Conservation (phyloP, 495 filamentous ascomycete species). For the Xylaria acuta region DNA sequence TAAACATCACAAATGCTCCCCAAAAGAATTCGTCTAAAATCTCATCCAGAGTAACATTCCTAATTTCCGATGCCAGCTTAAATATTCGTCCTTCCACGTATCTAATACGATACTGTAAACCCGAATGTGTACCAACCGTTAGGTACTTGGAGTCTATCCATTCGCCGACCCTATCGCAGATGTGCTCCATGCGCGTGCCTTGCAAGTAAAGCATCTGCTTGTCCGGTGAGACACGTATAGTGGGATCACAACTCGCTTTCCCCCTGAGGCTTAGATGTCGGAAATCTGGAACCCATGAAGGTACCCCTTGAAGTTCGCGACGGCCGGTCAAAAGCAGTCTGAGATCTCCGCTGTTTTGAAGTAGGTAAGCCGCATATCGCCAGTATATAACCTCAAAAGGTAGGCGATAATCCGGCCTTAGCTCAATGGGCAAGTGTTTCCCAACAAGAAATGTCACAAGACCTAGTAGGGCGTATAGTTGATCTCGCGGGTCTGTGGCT, state of each 20-base stretch:
- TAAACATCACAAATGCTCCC: not conserved
- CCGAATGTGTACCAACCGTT: not conserved
- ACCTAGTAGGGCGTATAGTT: not conserved
- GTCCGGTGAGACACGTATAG: not conserved
- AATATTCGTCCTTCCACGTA: conserved; percentile 8
- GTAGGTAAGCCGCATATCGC: not conserved
- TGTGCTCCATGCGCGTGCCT: not conserved
- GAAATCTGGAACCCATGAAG: conserved; percentile 16
- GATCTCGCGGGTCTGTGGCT: not conserved
- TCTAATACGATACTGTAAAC: not conserved
- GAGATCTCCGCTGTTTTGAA: not conserved
- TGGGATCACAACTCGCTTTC: not conserved
- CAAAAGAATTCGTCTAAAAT: not conserved
- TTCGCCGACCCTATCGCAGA: not conserved
- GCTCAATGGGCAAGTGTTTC: not conserved
- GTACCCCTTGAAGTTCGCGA: not conserved
- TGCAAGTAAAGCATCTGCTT: not conserved
- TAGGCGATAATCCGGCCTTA: not conserved
- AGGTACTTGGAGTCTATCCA: not conserved
- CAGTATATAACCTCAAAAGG: not conserved
- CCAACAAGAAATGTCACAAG: not conserved
- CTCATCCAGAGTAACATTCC: not conserved
- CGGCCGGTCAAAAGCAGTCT: not conserved
- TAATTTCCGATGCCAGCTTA: conserved; percentile 11
- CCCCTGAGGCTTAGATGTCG: not conserved